These are phyloP conservation scores for Spencermartinsiella ligniputridi DNA, from an alignment of 1,139 yeast species.

Conservation along the genomic window DNA sequence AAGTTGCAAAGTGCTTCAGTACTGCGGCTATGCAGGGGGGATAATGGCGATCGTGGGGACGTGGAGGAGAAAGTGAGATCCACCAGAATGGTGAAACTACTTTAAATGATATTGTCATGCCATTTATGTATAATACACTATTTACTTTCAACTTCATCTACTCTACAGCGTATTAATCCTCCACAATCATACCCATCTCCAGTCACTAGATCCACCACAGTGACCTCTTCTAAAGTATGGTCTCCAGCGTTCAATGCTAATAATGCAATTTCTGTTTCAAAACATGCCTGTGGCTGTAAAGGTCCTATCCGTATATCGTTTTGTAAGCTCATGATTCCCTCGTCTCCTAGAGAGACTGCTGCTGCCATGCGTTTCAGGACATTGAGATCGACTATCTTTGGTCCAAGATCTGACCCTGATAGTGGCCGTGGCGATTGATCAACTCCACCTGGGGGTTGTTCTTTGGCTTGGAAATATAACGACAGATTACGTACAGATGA, in stretches of 20 bases:
- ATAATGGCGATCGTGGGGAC: no score
- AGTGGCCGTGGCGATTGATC: neutral
- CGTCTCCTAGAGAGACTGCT: constrained; percentile 18
- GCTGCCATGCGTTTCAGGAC: constrained; percentile 33
- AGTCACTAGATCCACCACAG: constrained; percentile 55
- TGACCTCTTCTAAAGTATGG: constrained; percentile 59
- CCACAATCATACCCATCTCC: constrained; percentile 77
- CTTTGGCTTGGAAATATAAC: constrained; percentile 37
- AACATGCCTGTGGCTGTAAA: constrained; percentile 57
- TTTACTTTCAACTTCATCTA: no score
- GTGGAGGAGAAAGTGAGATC: no score
- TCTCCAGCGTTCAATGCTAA: constrained; percentile 64
- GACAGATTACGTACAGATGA: constrained; percentile 36
- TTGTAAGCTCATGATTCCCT: constrained; percentile 50
- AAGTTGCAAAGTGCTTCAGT: neutral
- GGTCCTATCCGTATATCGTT: constrained; percentile 66
- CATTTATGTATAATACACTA: no score
- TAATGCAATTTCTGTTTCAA: constrained; percentile 57
- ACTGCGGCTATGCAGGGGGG: neutral
- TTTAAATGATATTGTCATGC: no score
- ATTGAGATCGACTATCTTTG: constrained; percentile 12
- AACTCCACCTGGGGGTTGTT: constrained; percentile 7
- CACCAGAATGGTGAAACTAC: no score
- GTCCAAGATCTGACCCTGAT: neutral
- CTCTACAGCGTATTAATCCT: constrained; percentile 41